phyloP scores from a whole-genome alignment of 768 basidiomycete species.

The Calocybe cyanea region DNA sequence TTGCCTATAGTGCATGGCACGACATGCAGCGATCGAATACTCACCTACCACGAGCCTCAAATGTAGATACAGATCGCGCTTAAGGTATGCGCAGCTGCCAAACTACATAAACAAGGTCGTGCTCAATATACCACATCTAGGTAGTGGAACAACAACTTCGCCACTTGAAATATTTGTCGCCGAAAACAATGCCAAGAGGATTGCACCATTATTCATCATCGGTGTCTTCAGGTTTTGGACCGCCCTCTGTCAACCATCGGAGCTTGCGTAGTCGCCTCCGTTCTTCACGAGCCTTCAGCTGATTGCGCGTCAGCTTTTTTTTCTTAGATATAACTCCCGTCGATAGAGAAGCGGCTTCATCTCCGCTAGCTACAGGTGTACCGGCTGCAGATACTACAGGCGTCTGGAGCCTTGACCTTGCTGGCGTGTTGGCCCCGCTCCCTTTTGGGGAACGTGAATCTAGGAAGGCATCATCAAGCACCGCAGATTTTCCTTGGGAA shows the following conservation, averaged over 20 bases:
- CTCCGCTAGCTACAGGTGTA: conserved; percentile 80
- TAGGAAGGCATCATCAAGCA: conserved; percentile 81
- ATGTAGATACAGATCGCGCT: no score
- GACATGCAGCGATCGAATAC: no score
- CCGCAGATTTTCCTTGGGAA: conserved; percentile 82
- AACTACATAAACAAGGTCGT: no score
- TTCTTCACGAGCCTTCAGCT: conserved; percentile 86
- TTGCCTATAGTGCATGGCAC: no score
- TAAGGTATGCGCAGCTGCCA: no score
- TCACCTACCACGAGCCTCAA: no score
- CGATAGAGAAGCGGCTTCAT: conserved; percentile 44
- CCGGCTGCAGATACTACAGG: conserved; percentile 65
- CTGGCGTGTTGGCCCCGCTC: conserved; percentile 69
- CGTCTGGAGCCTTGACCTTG: conserved; percentile 64
- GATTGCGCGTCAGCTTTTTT: conserved; percentile 89
- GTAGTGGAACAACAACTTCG: no score
- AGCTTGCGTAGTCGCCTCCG: conserved; percentile 76
- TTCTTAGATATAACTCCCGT: conserved; percentile 57
- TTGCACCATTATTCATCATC: conserved; percentile 47
- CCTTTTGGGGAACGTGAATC: conserved; percentile 68
- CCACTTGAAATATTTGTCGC: not conserved
- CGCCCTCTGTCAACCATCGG: conserved; percentile 80
- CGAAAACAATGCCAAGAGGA: not conserved
- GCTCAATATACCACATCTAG: no score
- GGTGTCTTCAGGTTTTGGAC: conserved; percentile 79